phyloP scores from a whole-genome alignment of 148 eudicot genomes.

The Rhododendron ovatum region DNA sequence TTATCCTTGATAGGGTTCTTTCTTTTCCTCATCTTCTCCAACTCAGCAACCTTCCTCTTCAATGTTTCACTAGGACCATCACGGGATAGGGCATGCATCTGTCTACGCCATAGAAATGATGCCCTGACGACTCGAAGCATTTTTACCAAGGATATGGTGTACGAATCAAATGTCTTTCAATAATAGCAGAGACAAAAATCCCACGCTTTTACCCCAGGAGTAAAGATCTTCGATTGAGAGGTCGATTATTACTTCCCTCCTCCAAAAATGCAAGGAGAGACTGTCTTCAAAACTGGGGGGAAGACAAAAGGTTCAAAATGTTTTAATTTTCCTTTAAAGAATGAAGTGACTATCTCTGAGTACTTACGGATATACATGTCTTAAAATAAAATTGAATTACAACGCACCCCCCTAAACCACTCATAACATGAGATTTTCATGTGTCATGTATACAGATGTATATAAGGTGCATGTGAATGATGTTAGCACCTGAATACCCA shows the following conservation, averaged over 20 bases:
- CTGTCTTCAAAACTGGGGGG: not conserved
- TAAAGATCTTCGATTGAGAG: not conserved
- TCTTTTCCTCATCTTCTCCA: slow-evolving; percentile 52
- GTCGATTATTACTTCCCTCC: not conserved
- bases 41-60: slow-evolving; percentile 53
- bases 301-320: not conserved
- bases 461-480: not conserved
- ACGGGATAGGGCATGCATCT: slow-evolving; percentile 44
- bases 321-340: no score
- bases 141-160: not conserved
- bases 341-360: not conserved
- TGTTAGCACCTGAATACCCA: not conserved
- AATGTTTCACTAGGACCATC: slow-evolving; percentile 57
- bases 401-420: not conserved
- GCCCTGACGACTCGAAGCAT: slow-evolving; percentile 38
- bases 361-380: no score
- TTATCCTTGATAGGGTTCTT: slow-evolving; percentile 45
- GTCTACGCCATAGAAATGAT: slow-evolving; percentile 31
- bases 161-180: not conserved
- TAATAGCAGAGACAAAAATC: not conserved
- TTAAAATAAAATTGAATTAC: not conserved
- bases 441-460: not conserved
- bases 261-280: not conserved
- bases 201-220: not conserved
- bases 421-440: not conserved